Evolutionary conservation across 805 yeast genomes (phyloP).

Genomic region (Lipomyces spencermartinsiae): DNA sequence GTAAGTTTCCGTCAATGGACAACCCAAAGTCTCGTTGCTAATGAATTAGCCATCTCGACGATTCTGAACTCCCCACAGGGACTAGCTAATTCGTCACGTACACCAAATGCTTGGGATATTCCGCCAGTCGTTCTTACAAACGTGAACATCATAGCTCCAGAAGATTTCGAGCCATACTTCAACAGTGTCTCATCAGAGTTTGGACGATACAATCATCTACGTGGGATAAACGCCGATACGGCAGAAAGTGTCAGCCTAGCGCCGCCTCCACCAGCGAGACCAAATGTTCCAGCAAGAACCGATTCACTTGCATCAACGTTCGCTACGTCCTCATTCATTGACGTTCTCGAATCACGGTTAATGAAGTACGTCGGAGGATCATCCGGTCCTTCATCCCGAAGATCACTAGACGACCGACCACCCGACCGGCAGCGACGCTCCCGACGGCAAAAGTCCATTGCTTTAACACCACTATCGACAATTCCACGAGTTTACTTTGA

Average conservation of each 20-base stretch:
- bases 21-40: neutral
- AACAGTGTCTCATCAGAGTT: conserved; percentile 54
- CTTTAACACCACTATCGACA: conserved; percentile 47
- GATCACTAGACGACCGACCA: neutral
- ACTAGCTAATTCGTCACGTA: conserved; percentile 27
- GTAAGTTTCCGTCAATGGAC: conserved; percentile 22
- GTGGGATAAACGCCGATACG: conserved; percentile 2
- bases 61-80: conserved; percentile 31
- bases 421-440: conserved; percentile 1
- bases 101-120: conserved; percentile 81
- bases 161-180: conserved; percentile 55
- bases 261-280: neutral
- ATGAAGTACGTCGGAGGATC: conserved; percentile 11
- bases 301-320: conserved; percentile 21
- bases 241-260: neutral
- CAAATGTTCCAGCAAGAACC: conserved; percentile 20
- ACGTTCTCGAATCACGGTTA: conserved; percentile 20
- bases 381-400: neutral
- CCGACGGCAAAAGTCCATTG: conserved; percentile 15
- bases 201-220: conserved; percentile 41
- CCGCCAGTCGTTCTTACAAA: conserved; percentile 76
- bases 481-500: conserved; percentile 77
- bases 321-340: conserved; percentile 20
- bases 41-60: conserved; percentile 29
- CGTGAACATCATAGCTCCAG: conserved; percentile 53